Evolutionary conservation across 2,329 filamentous ascomycete genomes (phyloP).

Genomic region (Ceratocystis lukuohia): DNA sequence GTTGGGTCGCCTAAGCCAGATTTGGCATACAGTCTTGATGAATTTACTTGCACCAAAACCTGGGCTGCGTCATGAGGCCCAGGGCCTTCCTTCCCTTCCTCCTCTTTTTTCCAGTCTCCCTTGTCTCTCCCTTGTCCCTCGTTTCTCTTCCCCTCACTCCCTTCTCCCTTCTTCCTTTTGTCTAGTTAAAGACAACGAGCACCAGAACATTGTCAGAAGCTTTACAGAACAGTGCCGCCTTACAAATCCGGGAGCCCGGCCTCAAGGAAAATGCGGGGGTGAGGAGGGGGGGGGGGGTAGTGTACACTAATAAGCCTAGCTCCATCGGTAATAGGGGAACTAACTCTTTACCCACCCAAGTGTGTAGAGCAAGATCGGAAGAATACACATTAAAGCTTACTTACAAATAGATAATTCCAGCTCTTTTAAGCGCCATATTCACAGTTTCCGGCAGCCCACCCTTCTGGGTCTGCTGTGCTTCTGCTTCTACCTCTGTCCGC

Average conservation of each 20-base stretch:
- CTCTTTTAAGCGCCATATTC: background rate
- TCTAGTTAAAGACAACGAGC: background rate
- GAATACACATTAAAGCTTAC: no score
- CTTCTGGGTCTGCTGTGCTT: no score
- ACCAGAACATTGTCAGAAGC: background rate
- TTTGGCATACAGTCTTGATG: slow-evolving; percentile 5
- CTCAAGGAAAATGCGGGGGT: background rate
- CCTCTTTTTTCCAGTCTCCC: background rate
- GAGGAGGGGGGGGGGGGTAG: background rate
- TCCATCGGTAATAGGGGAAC: background rate
- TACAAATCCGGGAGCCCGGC: slow-evolving; percentile 2
- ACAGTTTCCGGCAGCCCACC: background rate
- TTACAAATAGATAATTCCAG: no score
- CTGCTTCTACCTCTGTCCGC: background rate
- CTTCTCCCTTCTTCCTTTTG: background rate
- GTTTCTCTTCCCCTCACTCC: background rate
- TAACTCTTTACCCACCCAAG: background rate
- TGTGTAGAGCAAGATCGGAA: background rate
- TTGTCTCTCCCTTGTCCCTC: background rate
- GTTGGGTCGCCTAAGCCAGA: background rate
- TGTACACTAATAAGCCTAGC: background rate
- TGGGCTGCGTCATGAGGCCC: background rate
- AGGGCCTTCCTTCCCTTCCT: background rate
- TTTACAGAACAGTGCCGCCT: background rate
- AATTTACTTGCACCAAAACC: background rate